These are phyloP conservation scores for Starmera pachycereana DNA, from an alignment of 805 yeast species.

Conservation along the genomic window DNA sequence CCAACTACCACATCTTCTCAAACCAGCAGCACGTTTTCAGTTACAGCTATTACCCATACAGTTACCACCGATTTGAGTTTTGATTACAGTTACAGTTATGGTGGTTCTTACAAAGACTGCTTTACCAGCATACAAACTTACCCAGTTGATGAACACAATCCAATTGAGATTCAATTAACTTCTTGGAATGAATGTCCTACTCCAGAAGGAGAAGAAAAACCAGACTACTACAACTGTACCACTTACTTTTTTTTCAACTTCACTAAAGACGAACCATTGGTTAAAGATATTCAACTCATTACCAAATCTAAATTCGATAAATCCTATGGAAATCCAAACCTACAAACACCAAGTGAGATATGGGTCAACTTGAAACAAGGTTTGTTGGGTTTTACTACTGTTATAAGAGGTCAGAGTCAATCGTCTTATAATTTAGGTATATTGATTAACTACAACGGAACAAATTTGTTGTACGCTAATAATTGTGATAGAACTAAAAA, in stretches of 20 bases:
- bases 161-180: not conserved
- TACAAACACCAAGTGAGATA: slow-evolving; percentile 3
- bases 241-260: slow-evolving; percentile 9
- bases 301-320: no score
- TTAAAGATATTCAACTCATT: slow-evolving; percentile 9
- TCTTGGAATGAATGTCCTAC: not conserved
- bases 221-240: slow-evolving; percentile 1
- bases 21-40: slow-evolving; percentile 1
- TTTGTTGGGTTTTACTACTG: slow-evolving; percentile 3
- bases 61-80: slow-evolving; percentile 8
- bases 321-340: not conserved
- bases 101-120: slow-evolving; percentile 5
- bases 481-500: no score
- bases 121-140: slow-evolving; percentile 1
- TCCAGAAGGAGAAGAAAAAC: not conserved
- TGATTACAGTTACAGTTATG: slow-evolving; percentile 1
- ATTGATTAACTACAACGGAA: slow-evolving; percentile 3
- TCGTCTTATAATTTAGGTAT: slow-evolving; percentile 1
- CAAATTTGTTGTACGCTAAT: slow-evolving; percentile 2
- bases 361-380: slow-evolving; percentile 12
- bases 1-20: slow-evolving; percentile 1
- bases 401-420: not conserved
- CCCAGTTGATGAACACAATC: slow-evolving; percentile 1
- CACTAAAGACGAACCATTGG: slow-evolving; percentile 8
- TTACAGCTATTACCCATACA: slow-evolving; percentile 3